A percentile compares a stretch with the other conserved stretches of the same genome.
These are phyloP conservation scores for Furcasterigmium sp. DNA, from an alignment of 2,329 filamentous ascomycete genomes.

Conservation along the genomic window DNA sequence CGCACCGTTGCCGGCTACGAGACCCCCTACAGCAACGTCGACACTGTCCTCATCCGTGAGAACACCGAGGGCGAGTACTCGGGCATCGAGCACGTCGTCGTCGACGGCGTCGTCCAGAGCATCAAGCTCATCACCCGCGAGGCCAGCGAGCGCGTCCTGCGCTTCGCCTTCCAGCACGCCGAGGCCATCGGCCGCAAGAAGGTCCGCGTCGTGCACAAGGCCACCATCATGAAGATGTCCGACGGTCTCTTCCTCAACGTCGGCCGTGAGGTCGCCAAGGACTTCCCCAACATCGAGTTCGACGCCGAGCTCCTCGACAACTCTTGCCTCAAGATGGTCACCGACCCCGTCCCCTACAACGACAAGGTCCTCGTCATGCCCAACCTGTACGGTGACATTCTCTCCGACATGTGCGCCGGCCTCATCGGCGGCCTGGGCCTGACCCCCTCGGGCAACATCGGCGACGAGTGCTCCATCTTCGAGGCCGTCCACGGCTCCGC, in stretches of 20 bases:
- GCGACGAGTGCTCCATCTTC: conserved; percentile 99
- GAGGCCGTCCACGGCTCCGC: conserved; percentile 98
- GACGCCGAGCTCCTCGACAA: conserved; percentile 98
- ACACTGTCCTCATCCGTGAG: conserved; percentile 99
- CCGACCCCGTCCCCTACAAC: conserved; percentile 93
- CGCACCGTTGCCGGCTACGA: conserved; percentile 95
- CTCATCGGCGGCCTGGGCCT: conserved; percentile 96
- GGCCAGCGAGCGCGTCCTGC: conserved; percentile 90
- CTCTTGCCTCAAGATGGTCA: conserved; percentile 98
- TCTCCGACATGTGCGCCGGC: conserved; percentile 99
- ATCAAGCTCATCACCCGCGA: conserved; percentile 99
- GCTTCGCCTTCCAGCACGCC: conserved; percentile 98
- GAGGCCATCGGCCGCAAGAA: conserved; percentile 89
- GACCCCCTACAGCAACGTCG: conserved; percentile 94
- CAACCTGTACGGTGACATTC: conserved; percentile 98
- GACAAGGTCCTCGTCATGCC: conserved; percentile 98
- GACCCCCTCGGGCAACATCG: conserved; percentile 97
- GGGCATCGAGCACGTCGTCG: conserved; percentile 96
- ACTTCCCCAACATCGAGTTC: conserved; percentile 94
- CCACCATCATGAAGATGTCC: conserved; percentile 99
- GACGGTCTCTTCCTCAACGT: conserved; percentile 96
- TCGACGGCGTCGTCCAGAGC: conserved; percentile 96
- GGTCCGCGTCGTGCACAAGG: conserved; percentile 98
- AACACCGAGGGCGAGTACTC: conserved; percentile 99
- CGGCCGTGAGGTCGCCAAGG: conserved; percentile 81